Conservation (phyloP, 1,139 yeast species). For the Candida freyschussii region DNA sequence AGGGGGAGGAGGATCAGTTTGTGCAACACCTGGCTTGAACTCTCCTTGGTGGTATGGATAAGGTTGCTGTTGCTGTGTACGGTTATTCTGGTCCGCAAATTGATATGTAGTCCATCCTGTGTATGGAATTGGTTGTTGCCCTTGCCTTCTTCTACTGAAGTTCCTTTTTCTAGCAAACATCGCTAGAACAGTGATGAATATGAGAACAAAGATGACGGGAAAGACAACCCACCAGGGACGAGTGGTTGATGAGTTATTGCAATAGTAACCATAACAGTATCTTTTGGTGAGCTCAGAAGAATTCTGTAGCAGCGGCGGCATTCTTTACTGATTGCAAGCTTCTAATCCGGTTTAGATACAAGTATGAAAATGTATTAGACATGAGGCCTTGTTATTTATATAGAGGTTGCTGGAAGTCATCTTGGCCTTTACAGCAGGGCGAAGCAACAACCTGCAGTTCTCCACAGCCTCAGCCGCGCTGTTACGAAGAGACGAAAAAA, state of each 20-base stretch:
- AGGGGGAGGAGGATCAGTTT: too few species aligned
- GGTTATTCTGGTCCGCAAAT: slow-evolving; percentile 4
- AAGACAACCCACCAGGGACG: slow-evolving; percentile 21
- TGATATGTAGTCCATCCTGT: slow-evolving; percentile 23
- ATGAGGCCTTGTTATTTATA: too few species aligned
- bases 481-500: too few species aligned
- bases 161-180: slow-evolving; percentile 16
- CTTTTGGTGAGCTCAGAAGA: slow-evolving; percentile 13
- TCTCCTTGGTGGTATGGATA: slow-evolving; percentile 5
- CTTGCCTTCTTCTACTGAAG: slow-evolving; percentile 16
- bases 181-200: slow-evolving; percentile 5
- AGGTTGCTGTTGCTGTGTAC: slow-evolving; percentile 8
- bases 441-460: too few species aligned
- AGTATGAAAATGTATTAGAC: too few species aligned
- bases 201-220: slow-evolving; percentile 10
- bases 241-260: slow-evolving; percentile 3
- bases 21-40: too few species aligned
- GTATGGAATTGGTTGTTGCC: slow-evolving; percentile 18
- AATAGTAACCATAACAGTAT: slow-evolving; percentile 4
- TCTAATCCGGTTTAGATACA: too few species aligned
- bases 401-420: too few species aligned
- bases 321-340: too few species aligned
- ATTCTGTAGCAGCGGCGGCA: too few species aligned
- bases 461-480: too few species aligned
- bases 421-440: too few species aligned